phyloP scores from a whole-genome alignment of 495 filamentous ascomycete species.

The Tuber borchii region DNA sequence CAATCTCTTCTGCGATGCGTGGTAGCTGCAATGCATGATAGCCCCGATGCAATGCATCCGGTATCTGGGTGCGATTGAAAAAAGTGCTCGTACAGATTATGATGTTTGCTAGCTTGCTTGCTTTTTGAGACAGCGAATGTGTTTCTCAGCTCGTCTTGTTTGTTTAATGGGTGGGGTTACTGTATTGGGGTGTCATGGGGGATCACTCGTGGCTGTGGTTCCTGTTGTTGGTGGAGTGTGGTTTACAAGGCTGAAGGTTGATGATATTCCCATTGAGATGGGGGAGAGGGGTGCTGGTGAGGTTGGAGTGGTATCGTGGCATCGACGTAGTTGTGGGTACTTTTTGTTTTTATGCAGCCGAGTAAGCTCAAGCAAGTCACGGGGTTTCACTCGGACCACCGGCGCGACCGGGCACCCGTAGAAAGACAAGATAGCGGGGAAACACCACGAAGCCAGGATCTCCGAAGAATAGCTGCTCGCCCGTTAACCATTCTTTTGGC shows the following conservation, averaged over 20 bases:
- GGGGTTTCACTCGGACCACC: not conserved
- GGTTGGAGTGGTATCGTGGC: too few relatives aligned
- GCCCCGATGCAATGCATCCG: not conserved
- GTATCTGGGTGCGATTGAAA: slow-evolving; percentile 19
- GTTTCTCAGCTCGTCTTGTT: not conserved
- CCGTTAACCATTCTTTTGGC: not conserved
- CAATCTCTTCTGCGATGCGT: not conserved
- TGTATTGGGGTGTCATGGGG: not conserved
- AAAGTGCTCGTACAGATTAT: slow-evolving; percentile 16
- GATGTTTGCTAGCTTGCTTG: slow-evolving; percentile 11
- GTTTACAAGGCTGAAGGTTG: slow-evolving; percentile 9
- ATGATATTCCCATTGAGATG: slow-evolving; percentile 21
- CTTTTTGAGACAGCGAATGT: slow-evolving; percentile 8
- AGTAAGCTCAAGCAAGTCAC: not conserved
- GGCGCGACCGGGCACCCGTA: not conserved
- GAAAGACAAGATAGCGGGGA: not conserved
- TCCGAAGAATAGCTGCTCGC: not conserved
- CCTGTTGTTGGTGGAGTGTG: not conserved
- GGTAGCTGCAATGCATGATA: not conserved
- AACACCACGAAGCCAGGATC: not conserved
- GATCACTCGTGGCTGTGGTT: not conserved
- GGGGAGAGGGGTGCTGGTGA: slow-evolving; percentile 5
- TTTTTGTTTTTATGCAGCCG: not conserved
- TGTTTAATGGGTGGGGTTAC: not conserved
- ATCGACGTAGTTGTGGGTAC: not conserved